phyloP scores from a whole-genome alignment of 495 filamentous ascomycete genomes.

The Penicillium paradoxum region DNA sequence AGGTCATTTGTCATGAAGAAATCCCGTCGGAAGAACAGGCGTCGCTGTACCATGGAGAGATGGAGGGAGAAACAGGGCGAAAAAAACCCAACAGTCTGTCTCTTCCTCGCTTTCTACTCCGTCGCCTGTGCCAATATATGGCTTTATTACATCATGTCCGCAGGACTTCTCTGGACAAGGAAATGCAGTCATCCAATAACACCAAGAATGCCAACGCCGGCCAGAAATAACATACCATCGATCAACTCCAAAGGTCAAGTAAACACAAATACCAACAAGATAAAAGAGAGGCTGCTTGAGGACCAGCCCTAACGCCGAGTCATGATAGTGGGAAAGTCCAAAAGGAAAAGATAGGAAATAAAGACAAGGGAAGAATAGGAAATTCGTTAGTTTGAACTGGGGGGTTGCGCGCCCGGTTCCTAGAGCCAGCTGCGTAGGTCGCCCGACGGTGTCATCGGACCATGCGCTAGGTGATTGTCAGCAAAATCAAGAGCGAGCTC shows the following conservation, averaged over 20 bases:
- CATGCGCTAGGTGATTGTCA: conserved; percentile 15
- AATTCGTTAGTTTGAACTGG: conserved; percentile 13
- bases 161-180: conserved; percentile 24
- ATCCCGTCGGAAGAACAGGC: conserved; percentile 16
- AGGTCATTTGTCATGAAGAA: conserved; percentile 22
- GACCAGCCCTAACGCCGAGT: conserved; percentile 27
- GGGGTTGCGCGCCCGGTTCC: conserved; percentile 1
- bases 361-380: conserved; percentile 21
- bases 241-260: conserved; percentile 22
- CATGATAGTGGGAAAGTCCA: conserved; percentile 18
- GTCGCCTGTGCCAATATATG: conserved; percentile 24
- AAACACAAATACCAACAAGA: conserved; percentile 10
- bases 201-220: conserved; percentile 36
- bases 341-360: conserved; percentile 12
- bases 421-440: conserved; percentile 40
- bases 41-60: conserved; percentile 16
- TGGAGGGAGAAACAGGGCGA: background rate
- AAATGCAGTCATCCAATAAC: conserved; percentile 30
- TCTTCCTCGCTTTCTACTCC: conserved; percentile 3
- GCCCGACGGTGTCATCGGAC: conserved; percentile 23
- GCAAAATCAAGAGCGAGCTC: conserved; percentile 36
- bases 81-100: background rate
- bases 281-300: conserved; percentile 7
- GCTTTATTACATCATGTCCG: conserved; percentile 39
- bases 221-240: conserved; percentile 10